These are phyloP conservation scores for Kluyveromyces aestuarii DNA, from an alignment of 805 yeast species.

Conservation along the genomic window DNA sequence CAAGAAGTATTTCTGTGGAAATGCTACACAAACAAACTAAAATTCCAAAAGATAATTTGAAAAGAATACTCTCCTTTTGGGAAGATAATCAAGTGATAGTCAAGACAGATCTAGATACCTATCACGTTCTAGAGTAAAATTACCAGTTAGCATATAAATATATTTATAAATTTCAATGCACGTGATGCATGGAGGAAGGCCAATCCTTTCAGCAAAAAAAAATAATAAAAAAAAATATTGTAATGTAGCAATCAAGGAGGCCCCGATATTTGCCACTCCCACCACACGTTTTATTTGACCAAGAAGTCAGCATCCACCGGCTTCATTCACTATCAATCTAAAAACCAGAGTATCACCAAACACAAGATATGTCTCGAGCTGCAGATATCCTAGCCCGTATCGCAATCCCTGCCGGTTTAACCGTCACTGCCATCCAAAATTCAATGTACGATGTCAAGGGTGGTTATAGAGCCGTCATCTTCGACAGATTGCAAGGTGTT, in stretches of 20 bases:
- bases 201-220: neutral
- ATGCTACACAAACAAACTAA: neutral
- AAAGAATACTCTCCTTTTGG: constrained; percentile 1
- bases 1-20: neutral
- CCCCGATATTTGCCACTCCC: too few relatives aligned
- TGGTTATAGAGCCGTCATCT: constrained; percentile 91
- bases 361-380: constrained; percentile 11
- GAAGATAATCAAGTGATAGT: neutral
- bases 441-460: constrained; percentile 93
- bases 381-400: constrained; percentile 30
- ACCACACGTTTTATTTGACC: too few relatives aligned
- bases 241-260: neutral
- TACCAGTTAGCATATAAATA: too few relatives aligned
- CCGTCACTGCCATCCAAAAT: constrained; percentile 63
- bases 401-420: constrained; percentile 65
- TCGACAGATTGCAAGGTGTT: constrained; percentile 86
- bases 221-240: neutral
- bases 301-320: too few relatives aligned
- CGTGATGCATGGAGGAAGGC: too few relatives aligned
- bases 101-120: neutral
- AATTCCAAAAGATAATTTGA: neutral
- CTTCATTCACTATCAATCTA: too few relatives aligned
- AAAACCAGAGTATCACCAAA: neutral
- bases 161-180: too few relatives aligned
- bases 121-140: neutral